Evolutionary conservation across 2,329 filamentous ascomycete species (phyloP).

Genomic region (Colletotrichum tofieldiae): DNA sequence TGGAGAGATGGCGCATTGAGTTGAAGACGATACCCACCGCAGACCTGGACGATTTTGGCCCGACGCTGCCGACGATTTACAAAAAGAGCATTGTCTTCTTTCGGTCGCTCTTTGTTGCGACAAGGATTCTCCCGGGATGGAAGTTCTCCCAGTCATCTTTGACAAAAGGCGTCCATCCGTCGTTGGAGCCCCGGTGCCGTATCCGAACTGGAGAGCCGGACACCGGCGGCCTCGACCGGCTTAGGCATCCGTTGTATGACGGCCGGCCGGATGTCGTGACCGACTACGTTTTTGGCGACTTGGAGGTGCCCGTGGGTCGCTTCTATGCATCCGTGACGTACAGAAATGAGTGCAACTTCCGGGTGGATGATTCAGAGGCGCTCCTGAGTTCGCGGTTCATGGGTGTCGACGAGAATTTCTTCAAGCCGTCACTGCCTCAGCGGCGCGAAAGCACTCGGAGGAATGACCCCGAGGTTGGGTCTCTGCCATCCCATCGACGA

Average conservation of each 20-base stretch:
- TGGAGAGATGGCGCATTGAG: constrained; percentile 93
- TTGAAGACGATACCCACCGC: constrained; percentile 74
- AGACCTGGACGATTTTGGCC: constrained; percentile 70
- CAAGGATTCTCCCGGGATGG: constrained; percentile 88
- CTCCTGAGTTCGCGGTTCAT: constrained; percentile 94
- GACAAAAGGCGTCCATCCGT: constrained; percentile 77
- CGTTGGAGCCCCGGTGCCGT: constrained; percentile 84
- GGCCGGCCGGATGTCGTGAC: constrained; percentile 76
- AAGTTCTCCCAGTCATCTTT: constrained; percentile 83
- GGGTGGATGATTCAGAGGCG: constrained; percentile 91
- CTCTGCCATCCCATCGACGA: constrained; percentile 78
- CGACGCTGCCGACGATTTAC: constrained; percentile 87
- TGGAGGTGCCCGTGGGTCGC: constrained; percentile 89
- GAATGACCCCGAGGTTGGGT: constrained; percentile 73
- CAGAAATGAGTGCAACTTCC: constrained; percentile 90
- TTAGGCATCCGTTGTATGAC: constrained; percentile 80
- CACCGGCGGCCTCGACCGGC: constrained; percentile 74
- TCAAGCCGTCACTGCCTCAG: constrained; percentile 81
- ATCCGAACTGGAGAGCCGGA: constrained; percentile 76
- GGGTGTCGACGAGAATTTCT: constrained; percentile 90
- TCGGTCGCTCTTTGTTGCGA: constrained; percentile 86
- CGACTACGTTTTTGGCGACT: constrained; percentile 84
- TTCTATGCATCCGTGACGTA: constrained; percentile 88
- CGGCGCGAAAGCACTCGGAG: constrained; percentile 59
- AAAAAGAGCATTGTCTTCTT: constrained; percentile 98